Percentiles rank a stretch among this genome's conserved stretches.
These are phyloP conservation scores for Fusarium sp. DNA, from an alignment of 2,329 filamentous ascomycete genomes.

Conservation along the genomic window DNA sequence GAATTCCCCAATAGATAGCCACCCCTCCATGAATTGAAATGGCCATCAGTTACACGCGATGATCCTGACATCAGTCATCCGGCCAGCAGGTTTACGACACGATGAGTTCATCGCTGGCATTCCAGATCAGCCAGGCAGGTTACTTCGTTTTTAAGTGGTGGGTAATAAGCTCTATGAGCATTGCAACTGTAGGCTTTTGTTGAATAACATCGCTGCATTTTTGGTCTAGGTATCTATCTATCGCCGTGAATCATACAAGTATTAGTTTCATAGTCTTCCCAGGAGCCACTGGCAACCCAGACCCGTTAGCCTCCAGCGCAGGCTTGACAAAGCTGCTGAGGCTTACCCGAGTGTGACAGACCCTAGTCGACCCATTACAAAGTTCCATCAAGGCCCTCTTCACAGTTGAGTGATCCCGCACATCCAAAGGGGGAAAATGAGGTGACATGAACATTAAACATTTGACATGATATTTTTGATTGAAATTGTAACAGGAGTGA, in stretches of 20 bases:
- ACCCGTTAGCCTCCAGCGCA: not conserved
- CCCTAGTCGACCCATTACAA: slow-evolving; percentile 16
- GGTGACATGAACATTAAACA: slow-evolving; percentile 8
- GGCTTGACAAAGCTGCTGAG: slow-evolving; percentile 8
- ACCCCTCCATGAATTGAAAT: slow-evolving; percentile 1
- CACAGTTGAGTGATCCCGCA: slow-evolving; percentile 16
- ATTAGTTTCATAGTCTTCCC: slow-evolving; percentile 23
- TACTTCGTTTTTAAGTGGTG: not conserved
- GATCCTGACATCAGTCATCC: slow-evolving; percentile 28
- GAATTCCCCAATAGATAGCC: not conserved
- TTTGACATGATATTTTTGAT: slow-evolving; percentile 26
- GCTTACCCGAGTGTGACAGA: not conserved
- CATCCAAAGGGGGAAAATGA: not conserved
- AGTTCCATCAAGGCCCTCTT: slow-evolving; percentile 11
- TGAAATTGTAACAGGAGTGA: slow-evolving; percentile 38
- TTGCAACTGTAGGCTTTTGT: not conserved
- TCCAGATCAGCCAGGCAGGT: slow-evolving; percentile 9
- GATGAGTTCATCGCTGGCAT: slow-evolving; percentile 12
- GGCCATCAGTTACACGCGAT: slow-evolving; percentile 9
- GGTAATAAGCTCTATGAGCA: slow-evolving; percentile 6
- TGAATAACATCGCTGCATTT: slow-evolving; percentile 14
- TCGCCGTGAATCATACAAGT: slow-evolving; percentile 20
- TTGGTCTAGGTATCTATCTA: slow-evolving; percentile 20
- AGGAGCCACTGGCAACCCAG: not conserved
- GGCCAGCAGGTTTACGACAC: not conserved